Conservation (phyloP, 495 filamentous ascomycete species). For the Trichoderma asperelloides region DNA sequence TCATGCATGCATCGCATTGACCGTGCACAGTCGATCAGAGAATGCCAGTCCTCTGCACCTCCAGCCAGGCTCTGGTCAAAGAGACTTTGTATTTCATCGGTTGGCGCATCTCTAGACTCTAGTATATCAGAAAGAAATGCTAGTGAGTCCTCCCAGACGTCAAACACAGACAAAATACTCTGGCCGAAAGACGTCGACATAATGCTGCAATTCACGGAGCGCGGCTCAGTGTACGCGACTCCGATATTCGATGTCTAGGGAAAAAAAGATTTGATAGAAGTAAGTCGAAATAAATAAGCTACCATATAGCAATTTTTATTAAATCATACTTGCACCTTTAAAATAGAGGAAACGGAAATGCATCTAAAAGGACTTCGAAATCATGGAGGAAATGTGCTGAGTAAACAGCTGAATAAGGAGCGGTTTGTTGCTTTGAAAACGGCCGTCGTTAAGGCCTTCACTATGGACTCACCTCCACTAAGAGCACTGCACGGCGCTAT, state of each 20-base stretch:
- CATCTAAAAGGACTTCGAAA: neutral
- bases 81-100: neutral
- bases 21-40: neutral
- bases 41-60: conserved; percentile 3
- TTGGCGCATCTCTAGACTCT: neutral
- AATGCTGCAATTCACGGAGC: neutral
- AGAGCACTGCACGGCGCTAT: neutral
- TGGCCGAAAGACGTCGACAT: conserved; percentile 5
- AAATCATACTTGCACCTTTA: too few relatives aligned
- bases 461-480: neutral
- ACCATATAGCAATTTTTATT: neutral
- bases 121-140: neutral
- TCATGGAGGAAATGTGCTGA: neutral
- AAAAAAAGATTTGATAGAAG: too few relatives aligned
- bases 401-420: neutral
- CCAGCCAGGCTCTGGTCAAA: neutral
- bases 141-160: neutral
- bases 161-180: neutral
- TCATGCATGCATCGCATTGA: neutral
- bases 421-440: neutral
- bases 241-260: neutral
- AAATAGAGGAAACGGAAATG: neutral
- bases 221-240: neutral
- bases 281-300: neutral
- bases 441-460: neutral